Percentiles rank a stretch among this genome's conserved stretches.
Conservation (phyloP, 2,329 filamentous ascomycete species). For the Colletotrichum tropicicola region DNA sequence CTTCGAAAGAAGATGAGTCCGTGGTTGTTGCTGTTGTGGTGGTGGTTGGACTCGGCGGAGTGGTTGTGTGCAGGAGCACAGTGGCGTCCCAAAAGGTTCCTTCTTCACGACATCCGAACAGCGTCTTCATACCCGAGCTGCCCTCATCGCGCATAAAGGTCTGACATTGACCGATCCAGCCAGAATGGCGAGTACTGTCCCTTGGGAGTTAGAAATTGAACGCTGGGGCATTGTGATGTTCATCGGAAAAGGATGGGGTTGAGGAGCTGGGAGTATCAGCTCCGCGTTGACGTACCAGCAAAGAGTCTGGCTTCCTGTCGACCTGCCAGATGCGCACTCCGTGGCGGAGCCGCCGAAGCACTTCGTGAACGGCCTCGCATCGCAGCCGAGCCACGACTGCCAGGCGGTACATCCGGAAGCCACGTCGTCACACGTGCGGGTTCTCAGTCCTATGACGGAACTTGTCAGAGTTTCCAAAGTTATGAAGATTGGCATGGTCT, state of each 20-base stretch:
- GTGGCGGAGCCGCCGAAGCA: background rate
- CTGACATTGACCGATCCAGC: conserved; percentile 6
- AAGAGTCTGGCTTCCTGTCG: background rate
- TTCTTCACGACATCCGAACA: conserved; percentile 8
- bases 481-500: background rate
- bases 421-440: background rate
- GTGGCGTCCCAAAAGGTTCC: background rate
- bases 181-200: background rate
- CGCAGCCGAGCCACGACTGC: conserved; percentile 5
- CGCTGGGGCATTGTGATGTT: background rate
- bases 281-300: conserved; percentile 18
- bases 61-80: background rate
- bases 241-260: background rate
- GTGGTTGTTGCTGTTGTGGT: background rate
- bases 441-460: background rate
- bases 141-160: conserved; percentile 12
- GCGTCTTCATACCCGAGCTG: background rate
- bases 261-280: too few species aligned
- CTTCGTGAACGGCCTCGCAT: background rate
- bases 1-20: too few species aligned
- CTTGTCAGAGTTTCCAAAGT: background rate
- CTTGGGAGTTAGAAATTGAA: too few species aligned
- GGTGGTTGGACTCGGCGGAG: background rate
- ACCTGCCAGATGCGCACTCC: background rate
- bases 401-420: background rate